A percentile compares a stretch with the other conserved stretches of the same genome.
These are phyloP conservation scores for Coniochaeta sp. DNA, from an alignment of 2,329 filamentous ascomycete genomes.

Conservation along the genomic window DNA sequence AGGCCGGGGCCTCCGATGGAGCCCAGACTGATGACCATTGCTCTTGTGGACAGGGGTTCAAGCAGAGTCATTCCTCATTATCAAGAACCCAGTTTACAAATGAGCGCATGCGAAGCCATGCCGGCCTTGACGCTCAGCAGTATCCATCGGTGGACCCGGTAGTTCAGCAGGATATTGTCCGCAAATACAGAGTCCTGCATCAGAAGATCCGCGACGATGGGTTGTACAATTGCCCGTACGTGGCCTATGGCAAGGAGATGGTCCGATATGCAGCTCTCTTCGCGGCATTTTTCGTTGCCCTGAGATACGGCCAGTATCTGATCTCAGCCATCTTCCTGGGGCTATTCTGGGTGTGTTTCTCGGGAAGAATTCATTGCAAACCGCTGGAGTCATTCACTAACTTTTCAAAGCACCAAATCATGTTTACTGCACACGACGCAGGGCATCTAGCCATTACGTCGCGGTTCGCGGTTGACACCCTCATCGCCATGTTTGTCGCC, in stretches of 20 bases:
- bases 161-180: constrained; percentile 46
- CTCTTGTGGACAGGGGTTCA: not conserved
- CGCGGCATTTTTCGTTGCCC: constrained; percentile 31
- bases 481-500: constrained; percentile 55
- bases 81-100: constrained; percentile 22
- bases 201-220: constrained; percentile 45
- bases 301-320: constrained; percentile 46
- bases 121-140: constrained; percentile 24
- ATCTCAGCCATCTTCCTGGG: constrained; percentile 52
- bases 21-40: not conserved
- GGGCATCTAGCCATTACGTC: constrained; percentile 56
- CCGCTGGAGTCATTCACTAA: not conserved
- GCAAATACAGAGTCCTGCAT: constrained; percentile 49
- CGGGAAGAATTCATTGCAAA: no score
- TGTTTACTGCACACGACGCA: constrained; percentile 61
- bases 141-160: constrained; percentile 46
- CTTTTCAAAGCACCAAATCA: constrained; percentile 52
- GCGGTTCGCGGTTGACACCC: constrained; percentile 48
- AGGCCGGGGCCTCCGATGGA: not conserved
- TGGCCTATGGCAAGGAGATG: constrained; percentile 50
- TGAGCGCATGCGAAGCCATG: constrained; percentile 25
- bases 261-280: constrained; percentile 48
- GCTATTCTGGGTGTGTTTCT: constrained; percentile 45
- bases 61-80: not conserved
- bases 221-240: constrained; percentile 50